A percentile compares a stretch with the other conserved stretches of the same genome.
These are phyloP conservation scores for Nepenthes alata DNA, from an alignment of 179 eudicot species.

Conservation along the genomic window DNA sequence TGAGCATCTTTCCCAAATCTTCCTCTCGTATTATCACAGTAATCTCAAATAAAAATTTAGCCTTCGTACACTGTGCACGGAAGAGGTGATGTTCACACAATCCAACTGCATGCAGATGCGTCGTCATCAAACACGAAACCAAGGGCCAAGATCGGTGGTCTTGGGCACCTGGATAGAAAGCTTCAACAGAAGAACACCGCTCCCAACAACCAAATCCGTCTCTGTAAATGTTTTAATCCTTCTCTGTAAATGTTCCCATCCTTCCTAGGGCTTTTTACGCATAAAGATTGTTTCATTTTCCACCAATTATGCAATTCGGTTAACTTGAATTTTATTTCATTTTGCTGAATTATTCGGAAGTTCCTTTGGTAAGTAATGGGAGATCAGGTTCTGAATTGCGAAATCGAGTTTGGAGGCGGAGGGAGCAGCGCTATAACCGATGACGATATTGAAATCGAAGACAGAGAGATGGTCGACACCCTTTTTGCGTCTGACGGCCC, in stretches of 20 bases:
- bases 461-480: conserved; percentile 28
- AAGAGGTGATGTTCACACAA: background rate
- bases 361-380: conserved; percentile 22
- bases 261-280: background rate
- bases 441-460: conserved; percentile 32
- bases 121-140: background rate
- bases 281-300: background rate
- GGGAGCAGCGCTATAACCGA: conserved; percentile 21
- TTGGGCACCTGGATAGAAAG: background rate
- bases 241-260: conserved; percentile 9
- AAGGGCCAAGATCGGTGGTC: conserved; percentile 1
- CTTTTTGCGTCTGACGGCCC: conserved; percentile 7
- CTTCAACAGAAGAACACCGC: conserved; percentile 6
- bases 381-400: conserved; percentile 38
- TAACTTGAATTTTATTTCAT: background rate
- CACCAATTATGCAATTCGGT: background rate
- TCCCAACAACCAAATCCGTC: background rate
- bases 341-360: background rate
- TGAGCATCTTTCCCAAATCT: no score
- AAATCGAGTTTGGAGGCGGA: conserved; percentile 39
- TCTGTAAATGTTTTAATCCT: conserved; percentile 55
- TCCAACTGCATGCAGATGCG: background rate
- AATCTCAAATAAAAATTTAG: no score
- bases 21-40: no score
- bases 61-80: no score